Base-by-base conservation (phyloP, 805 yeast genomes). In the Lipomyces oligophaga region DNA sequence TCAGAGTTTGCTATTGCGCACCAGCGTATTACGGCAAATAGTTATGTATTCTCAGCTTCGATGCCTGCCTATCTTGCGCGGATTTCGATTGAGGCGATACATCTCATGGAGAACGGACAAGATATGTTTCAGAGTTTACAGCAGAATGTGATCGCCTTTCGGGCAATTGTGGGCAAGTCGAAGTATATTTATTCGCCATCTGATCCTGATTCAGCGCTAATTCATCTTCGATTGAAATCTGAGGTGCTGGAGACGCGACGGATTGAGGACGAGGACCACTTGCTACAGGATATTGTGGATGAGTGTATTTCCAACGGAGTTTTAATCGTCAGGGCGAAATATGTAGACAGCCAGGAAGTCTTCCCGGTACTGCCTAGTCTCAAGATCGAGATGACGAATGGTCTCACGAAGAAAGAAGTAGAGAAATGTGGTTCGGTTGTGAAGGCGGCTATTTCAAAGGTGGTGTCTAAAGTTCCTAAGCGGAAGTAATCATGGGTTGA, bases 21-120 rank as follows among this genome's bases (percentile, higher is more conserved):
- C 69, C 98, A 93, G 73, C 80, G 95, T 64, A 83, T 93, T 60
- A 83, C 87, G 20, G 85, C 95, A 11, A 74, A 75, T 55, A 96
- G 96, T 2, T 93, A 87, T 63, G 93, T 93, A 51, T 93, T 86
- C 65, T 84, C 95, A 60, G 98, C 98, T 5, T 78, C 96, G 1
- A 76, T 90, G 63, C 97, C 98, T 10, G 94, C 97, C 20, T 90
- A 84, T 66, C 77, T 87, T 34, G 95, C 95, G 1, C 75, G 71
- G 46, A 80, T 81, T 2, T 77, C 76, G 1, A 75, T 85, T 1
- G 71, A 71, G 43, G 75, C 77, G 0, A 69, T 86, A 33, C 60
- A 69, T 13, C 64, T 78, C 33, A 69, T 86, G 53, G 73, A 71
- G 32, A 61, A 65, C 30, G 57, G 62, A 32, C 52, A 57, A 3